Percentiles rank a stretch among this genome's conserved stretches.
phyloP scores from a whole-genome alignment of 208 protist genomes.

The Balamuthia mandrillaris region DNA sequence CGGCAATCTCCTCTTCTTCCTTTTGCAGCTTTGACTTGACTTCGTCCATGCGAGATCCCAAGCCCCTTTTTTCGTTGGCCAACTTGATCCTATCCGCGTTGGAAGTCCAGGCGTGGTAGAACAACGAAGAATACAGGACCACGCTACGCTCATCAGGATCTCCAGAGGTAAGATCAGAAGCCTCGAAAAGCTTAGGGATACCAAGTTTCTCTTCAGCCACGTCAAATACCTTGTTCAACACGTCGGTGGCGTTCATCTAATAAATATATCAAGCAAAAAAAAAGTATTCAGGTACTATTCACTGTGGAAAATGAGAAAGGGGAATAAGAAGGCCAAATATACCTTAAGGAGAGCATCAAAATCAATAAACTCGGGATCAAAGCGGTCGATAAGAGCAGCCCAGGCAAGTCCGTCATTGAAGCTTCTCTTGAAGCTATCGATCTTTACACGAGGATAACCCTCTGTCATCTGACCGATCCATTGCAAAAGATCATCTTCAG shows the following conservation, averaged over 20 bases:
- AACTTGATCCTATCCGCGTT: not conserved
- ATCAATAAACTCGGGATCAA: not conserved
- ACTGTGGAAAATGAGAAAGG: not conserved
- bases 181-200: constrained; percentile 3
- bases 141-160: not conserved
- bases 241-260: not conserved
- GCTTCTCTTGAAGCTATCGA: not conserved
- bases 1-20: not conserved
- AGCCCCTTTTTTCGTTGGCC: not conserved
- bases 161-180: not conserved
- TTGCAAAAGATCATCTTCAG: not conserved
- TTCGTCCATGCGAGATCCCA: not conserved
- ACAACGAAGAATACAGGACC: not conserved
- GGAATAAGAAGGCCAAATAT: not conserved
- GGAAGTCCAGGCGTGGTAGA: constrained; percentile 5
- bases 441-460: not conserved
- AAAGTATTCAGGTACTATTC: not conserved
- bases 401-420: not conserved
- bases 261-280: not conserved
- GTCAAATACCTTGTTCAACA: not conserved
- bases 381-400: not conserved
- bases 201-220: not conserved
- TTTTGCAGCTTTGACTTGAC: not conserved
- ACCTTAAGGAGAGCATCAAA: not conserved
- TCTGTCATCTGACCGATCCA: not conserved